Evolutionary conservation across 495 filamentous ascomycete genomes (phyloP), one percentile per base, ranked within the genome.

Genomic region (Xylona heveae): DNA sequence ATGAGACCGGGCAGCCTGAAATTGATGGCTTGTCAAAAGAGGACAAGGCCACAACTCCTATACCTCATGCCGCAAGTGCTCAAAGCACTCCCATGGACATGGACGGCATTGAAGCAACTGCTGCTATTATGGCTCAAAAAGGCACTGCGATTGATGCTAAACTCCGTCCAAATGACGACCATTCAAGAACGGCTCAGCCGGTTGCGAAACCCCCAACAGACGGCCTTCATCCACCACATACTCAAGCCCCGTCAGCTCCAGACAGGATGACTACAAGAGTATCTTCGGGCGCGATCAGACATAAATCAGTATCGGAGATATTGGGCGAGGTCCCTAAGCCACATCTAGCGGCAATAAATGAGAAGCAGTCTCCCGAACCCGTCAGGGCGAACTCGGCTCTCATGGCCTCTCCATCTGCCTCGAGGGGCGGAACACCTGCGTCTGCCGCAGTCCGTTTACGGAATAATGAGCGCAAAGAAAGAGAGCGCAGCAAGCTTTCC

Each of bases 301-400:
- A 78, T 31, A 81, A 77, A 42, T 74, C 71, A 16, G 71, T 79
- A 7, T 71, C 72, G 9, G 75, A 81, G 40, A 76, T 78, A 16
- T 51, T 80, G 6, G 66, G 70, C 14, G 72, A 76, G 45, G 59
- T 58, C 7, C 66, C 67, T 3, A 64, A 61, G 36, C 44, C 54
- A 6, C 46, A 50, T 4, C 35, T 46, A 8, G 12, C 22, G 13
- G 5, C n/a, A 5, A n/a, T 28, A 1, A 17, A 12, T 21, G 33
- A 35, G 19, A 35, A 18, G 10, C 12, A 3, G 15, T 25, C 17
- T 15, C 8, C 14, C 7, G 33, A 35, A 45, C 25, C 42, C 41
- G 13, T 33, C 41, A 31, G 50, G 45, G n/a, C 31, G 26, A 44
- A 48, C n/a, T 49, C 42, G 24, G 40, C 50, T 10, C 51, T 50